A percentile compares a stretch with the other conserved stretches of the same genome.
Evolutionary conservation across 345 rosid genomes (phyloP).

Genomic region (Hypericum perforatum): DNA sequence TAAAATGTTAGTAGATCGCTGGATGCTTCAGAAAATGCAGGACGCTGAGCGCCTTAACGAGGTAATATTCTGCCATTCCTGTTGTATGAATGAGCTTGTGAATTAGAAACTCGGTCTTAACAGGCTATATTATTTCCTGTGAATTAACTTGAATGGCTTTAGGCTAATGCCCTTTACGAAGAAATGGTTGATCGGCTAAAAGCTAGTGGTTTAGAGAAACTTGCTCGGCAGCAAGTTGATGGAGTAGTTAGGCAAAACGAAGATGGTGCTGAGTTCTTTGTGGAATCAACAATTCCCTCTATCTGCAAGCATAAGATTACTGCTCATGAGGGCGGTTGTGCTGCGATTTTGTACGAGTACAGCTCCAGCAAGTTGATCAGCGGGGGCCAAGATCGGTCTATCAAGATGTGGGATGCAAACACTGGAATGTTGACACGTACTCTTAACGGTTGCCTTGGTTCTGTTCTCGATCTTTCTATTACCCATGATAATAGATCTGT

Average conservation of each 20-base stretch:
- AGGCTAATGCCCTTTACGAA: conserved; percentile 89
- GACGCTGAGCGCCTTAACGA: conserved; percentile 97
- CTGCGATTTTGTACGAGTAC: conserved; percentile 65
- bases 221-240: conserved; percentile 89
- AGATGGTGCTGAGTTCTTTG: conserved; percentile 81
- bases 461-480: conserved; percentile 74
- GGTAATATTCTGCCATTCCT: conserved; percentile 31
- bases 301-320: conserved; percentile 60
- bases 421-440: conserved; percentile 55
- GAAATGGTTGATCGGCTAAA: conserved; percentile 76
- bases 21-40: conserved; percentile 98
- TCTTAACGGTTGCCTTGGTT: conserved; percentile 73
- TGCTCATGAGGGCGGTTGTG: conserved; percentile 96
- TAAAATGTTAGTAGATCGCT: conserved; percentile 78
- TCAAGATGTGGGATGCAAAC: conserved; percentile 86
- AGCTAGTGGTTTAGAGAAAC: conserved; percentile 81
- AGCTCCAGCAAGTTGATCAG: conserved; percentile 64
- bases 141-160: conserved; percentile 1
- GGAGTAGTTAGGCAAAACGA: conserved; percentile 86
- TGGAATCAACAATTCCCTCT: conserved; percentile 66
- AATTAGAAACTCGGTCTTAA: neutral
- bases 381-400: conserved; percentile 81
- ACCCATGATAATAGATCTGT: conserved; percentile 75
- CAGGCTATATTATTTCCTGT: conserved; percentile 11
- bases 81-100: neutral